phyloP scores from a whole-genome alignment of 208 protist species.

The Trypanosoma vivax region DNA sequence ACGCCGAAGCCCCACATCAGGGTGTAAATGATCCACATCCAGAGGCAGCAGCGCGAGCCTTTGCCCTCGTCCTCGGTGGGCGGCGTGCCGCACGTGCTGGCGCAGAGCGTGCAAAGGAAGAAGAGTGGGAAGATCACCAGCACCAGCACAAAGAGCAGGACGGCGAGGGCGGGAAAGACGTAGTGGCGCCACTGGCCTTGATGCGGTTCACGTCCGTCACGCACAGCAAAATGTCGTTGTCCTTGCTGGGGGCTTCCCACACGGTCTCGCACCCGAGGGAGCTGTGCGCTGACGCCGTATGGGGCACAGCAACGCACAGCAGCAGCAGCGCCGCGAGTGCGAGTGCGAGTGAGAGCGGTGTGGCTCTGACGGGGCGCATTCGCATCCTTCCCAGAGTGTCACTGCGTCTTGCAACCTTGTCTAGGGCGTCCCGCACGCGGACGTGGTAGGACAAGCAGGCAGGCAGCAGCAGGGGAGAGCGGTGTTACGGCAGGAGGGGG shows the following conservation, averaged over 20 bases:
- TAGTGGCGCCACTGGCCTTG: conserved; percentile 44
- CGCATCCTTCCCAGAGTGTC: too few relatives aligned
- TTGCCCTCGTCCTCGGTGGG: conserved; percentile 1
- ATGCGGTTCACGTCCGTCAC: conserved; percentile 41
- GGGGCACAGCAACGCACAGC: conserved; percentile 16
- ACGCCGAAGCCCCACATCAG: conserved; percentile 43
- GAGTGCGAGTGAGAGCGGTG: too few relatives aligned
- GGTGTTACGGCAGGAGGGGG: too few relatives aligned
- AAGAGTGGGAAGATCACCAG: conserved; percentile 52
- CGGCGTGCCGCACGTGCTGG: conserved; percentile 34
- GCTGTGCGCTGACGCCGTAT: background rate
- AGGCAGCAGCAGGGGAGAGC: too few relatives aligned
- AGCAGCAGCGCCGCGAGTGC: conserved; percentile 21
- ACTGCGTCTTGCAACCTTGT: too few relatives aligned
- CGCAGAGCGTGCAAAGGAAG: conserved; percentile 20
- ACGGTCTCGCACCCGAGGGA: conserved; percentile 59
- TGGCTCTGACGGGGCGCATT: too few relatives aligned
- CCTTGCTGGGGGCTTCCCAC: conserved; percentile 41
- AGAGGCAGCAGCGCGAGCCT: conserved; percentile 37
- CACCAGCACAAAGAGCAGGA: conserved; percentile 46
- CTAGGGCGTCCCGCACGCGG: too few relatives aligned
- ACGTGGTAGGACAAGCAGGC: too few relatives aligned
- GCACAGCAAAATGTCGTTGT: conserved; percentile 57
- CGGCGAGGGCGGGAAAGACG: conserved; percentile 45
- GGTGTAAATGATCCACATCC: conserved; percentile 59